Evolutionary conservation across 169 alveolate genomes (phyloP).

Genomic region (Babesia ovis): DNA sequence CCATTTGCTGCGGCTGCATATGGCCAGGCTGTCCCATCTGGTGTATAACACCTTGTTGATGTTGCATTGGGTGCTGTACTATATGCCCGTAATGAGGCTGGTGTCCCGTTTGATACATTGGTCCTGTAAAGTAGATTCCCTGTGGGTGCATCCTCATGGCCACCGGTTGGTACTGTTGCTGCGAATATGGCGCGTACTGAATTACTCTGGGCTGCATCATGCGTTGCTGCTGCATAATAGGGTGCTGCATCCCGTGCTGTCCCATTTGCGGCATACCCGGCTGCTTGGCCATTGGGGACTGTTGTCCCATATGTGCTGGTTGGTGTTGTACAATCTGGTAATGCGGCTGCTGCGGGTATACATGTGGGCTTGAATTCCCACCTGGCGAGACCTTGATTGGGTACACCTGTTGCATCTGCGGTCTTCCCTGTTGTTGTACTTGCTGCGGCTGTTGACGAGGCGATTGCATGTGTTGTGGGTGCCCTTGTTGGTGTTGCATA

Average conservation of each 20-base stretch:
- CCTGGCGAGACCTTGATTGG: constrained; percentile 42
- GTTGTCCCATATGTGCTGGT: constrained; percentile 59
- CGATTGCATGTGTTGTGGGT: constrained; percentile 2
- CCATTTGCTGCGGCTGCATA: constrained; percentile 10
- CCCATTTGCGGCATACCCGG: constrained; percentile 21
- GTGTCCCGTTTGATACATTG: constrained; percentile 34
- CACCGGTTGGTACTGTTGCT: constrained; percentile 37
- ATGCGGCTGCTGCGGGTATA: constrained; percentile 54
- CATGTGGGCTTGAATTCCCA: constrained; percentile 63
- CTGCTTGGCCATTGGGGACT: constrained; percentile 51
- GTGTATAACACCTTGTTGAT: constrained; percentile 19
- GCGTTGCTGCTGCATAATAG: constrained; percentile 47
- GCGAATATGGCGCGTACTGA: constrained; percentile 38
- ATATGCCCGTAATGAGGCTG: constrained; percentile 31
- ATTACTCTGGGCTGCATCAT: constrained; percentile 23
- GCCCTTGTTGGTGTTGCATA: constrained; percentile 10
- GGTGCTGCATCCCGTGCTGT: constrained; percentile 43
- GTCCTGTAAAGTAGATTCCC: constrained; percentile 49
- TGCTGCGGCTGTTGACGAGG: constrained; percentile 8
- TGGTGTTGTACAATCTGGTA: constrained; percentile 16
- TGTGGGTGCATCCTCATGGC: constrained; percentile 33
- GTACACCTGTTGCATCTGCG: constrained; percentile 48
- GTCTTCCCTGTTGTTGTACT: constrained; percentile 21
- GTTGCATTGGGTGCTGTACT: constrained; percentile 47
- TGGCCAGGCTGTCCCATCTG: constrained; percentile 31